Evolutionary conservation across 768 basidiomycete species (phyloP), one percentile per base, ranked within the genome.

Genomic region (Lyophyllum decastes): DNA sequence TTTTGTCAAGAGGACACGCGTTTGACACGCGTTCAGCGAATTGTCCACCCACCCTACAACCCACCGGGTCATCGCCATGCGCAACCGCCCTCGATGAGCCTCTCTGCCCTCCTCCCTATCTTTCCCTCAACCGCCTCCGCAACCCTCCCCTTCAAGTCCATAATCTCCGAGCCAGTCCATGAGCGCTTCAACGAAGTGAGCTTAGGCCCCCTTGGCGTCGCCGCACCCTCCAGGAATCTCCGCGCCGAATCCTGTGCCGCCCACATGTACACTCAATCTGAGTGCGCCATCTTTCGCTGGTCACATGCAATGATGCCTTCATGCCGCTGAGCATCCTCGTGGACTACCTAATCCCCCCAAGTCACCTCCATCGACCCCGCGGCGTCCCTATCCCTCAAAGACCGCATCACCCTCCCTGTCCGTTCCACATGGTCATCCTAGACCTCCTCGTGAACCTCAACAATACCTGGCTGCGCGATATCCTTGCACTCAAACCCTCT

Each of bases 381-480:
- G 9, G 49, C 38, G 19, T 51, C 49, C 49, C 35, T 51, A 19
- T 51, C 30, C 49, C 33, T 35, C 16, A 51, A 51, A 35, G 49
- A 51, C 34, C 34, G 49, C 19, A 51, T 38, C 17, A 51, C 11
- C 33, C 49, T 51, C 33, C 27, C 49, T 6, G n/a, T 51, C 19
- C 49, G 49, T n/a, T 51, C 49, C 10, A 51, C 7, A 51, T 51
- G 49, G 49, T 51, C 11, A 35, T 51, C 33, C 34, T 10, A n/a
- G 33, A 51, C 2, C 49, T 51, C 19, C 49, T 33, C 19, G 11
- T 51, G 14, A 51, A n/a, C 49, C 49, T 51, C n/a, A 51, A 33
- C 49, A 51, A 51, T 19, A 33, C 49, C 6, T 35, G 49, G 34
- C 19, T 51, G 34, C 16, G 33, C 21, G 49, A 51, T 30, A 22